A percentile compares a stretch with the other conserved stretches of the same genome.
phyloP scores from a whole-genome alignment of 495 filamentous ascomycete species.

The Penicillium alfredii region DNA sequence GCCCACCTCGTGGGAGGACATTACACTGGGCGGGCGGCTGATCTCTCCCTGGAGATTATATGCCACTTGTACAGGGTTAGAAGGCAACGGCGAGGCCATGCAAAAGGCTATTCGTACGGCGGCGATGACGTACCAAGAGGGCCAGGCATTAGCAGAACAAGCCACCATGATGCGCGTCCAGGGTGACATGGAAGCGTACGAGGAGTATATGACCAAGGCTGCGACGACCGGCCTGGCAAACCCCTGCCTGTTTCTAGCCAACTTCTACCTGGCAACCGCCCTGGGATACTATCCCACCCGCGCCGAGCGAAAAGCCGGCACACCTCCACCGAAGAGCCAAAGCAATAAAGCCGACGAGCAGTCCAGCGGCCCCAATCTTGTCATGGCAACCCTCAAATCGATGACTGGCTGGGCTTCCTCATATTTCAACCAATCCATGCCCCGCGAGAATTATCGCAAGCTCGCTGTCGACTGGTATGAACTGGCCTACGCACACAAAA shows the following conservation, averaged over 20 bases:
- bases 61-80: conserved; percentile 14
- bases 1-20: conserved; percentile 4
- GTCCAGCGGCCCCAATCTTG: background rate
- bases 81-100: conserved; percentile 4
- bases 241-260: conserved; percentile 28
- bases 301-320: conserved; percentile 10
- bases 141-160: conserved; percentile 21
- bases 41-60: conserved; percentile 26
- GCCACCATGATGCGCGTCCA: conserved; percentile 20
- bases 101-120: conserved; percentile 16
- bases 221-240: conserved; percentile 26
- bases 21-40: conserved; percentile 3
- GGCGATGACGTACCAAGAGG: conserved; percentile 30
- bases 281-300: conserved; percentile 20
- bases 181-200: conserved; percentile 25
- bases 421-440: conserved; percentile 5
- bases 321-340: background rate
- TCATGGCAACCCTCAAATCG: background rate
- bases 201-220: conserved; percentile 32
- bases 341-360: background rate
- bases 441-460: conserved; percentile 17
- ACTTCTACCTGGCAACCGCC: conserved; percentile 34
- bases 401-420: background rate
- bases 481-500: conserved; percentile 8
- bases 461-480: conserved; percentile 33